These are phyloP conservation scores for Phylloporus sp. DNA, from an alignment of 768 basidiomycete species.

Conservation along the genomic window DNA sequence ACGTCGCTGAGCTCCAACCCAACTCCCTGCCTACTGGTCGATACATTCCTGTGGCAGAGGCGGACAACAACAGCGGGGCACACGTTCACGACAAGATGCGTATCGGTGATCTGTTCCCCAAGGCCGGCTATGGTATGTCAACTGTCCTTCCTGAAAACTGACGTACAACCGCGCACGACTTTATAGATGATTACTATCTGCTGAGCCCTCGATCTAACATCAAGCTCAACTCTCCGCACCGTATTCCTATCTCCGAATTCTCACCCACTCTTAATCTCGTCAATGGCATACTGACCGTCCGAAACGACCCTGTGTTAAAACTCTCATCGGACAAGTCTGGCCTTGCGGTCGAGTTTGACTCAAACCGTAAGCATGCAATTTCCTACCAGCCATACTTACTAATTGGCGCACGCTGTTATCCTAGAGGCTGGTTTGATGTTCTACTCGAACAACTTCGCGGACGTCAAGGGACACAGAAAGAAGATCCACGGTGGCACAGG, in stretches of 20 bases:
- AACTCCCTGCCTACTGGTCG: conserved; percentile 50
- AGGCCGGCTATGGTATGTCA: conserved; percentile 51
- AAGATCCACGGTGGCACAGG: conserved; percentile 75
- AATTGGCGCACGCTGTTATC: not conserved
- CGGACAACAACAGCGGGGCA: conserved; percentile 31
- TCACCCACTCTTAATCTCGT: conserved; percentile 41
- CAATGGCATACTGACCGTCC: conserved; percentile 26
- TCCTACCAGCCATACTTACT: not conserved
- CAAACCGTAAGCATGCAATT: conserved; percentile 53
- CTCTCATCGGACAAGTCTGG: conserved; percentile 56
- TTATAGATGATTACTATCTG: conserved; percentile 70
- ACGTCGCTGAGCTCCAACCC: conserved; percentile 47
- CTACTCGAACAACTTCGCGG: conserved; percentile 57
- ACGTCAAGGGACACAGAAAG: conserved; percentile 51
- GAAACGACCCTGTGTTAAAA: conserved; percentile 43
- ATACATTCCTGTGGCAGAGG: conserved; percentile 42
- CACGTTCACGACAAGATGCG: conserved; percentile 47
- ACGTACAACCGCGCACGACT: no score
- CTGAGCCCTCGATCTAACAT: conserved; percentile 38
- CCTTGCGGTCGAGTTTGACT: conserved; percentile 54
- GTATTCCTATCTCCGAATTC: conserved; percentile 42
- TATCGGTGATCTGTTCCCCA: conserved; percentile 56
- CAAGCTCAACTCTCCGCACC: conserved; percentile 38
- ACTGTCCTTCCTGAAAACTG: not conserved
- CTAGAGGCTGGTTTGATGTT: conserved; percentile 73